phyloP scores from a whole-genome alignment of 257 asterid genomes.

The Nicotiana obtusifolia region DNA sequence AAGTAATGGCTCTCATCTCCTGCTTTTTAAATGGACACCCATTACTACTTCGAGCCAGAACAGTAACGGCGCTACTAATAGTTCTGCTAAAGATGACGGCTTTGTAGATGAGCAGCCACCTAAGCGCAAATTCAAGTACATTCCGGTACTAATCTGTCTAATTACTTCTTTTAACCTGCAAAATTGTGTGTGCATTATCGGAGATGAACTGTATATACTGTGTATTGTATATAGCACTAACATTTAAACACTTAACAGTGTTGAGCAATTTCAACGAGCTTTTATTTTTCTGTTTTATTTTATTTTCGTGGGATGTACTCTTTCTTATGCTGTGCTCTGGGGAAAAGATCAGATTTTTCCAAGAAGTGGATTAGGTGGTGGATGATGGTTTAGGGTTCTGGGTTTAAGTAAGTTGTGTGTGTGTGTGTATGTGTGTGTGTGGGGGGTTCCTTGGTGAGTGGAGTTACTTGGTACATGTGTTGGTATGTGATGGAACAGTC shows the following conservation, averaged over 20 bases:
- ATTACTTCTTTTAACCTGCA: neutral
- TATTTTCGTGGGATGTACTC: neutral
- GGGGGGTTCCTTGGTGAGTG: too few relatives aligned
- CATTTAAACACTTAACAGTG: neutral
- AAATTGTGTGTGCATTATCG: neutral
- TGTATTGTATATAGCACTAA: neutral
- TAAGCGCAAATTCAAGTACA: conserved; percentile 66
- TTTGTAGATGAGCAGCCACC: conserved; percentile 56
- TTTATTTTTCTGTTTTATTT: neutral
- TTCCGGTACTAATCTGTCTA: conserved; percentile 60
- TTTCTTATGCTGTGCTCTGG: neutral
- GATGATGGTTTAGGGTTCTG: neutral
- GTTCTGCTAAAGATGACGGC: conserved; percentile 31
- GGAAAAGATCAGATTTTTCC: neutral
- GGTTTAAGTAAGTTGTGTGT: neutral
- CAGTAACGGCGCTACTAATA: conserved; percentile 33
- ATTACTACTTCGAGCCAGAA: conserved; percentile 41
- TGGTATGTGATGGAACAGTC: too few relatives aligned
- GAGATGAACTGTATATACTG: neutral
- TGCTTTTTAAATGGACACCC: conserved; percentile 82
- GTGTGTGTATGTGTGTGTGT: too few relatives aligned
- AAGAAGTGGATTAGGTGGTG: neutral
- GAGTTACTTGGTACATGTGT: too few relatives aligned
- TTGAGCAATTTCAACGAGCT: neutral
- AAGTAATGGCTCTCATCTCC: conserved; percentile 47